Percentiles rank a stretch among this genome's conserved stretches.
Conservation (phyloP, 164 flowering plant genomes). For the Malania oleifera region DNA sequence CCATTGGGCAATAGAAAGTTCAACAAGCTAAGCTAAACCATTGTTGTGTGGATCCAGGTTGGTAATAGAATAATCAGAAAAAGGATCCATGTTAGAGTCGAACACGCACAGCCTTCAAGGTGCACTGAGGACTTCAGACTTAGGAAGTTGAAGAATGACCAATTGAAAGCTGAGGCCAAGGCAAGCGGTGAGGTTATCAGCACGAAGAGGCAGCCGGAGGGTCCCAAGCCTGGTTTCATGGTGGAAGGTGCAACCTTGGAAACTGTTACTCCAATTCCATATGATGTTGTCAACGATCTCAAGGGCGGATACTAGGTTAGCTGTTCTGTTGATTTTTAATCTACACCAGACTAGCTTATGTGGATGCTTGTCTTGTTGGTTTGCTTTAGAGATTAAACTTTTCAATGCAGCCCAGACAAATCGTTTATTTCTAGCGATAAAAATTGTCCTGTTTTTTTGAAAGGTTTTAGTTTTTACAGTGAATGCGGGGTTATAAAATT, state of each 20-base stretch:
- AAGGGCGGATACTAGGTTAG: slow-evolving; percentile 61
- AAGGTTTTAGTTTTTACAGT: too few species aligned
- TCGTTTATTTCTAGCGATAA: too few species aligned
- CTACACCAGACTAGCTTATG: too few species aligned
- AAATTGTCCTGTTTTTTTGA: too few species aligned
- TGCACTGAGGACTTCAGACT: slow-evolving; percentile 59
- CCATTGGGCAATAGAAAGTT: background rate
- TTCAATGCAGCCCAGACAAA: too few species aligned
- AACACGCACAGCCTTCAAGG: slow-evolving; percentile 71
- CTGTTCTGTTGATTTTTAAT: background rate
- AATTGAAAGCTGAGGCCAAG: slow-evolving; percentile 70
- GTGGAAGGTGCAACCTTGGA: slow-evolving; percentile 73
- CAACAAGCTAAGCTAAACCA: background rate
- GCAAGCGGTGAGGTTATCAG: slow-evolving; percentile 61
- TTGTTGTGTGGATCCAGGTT: slow-evolving; percentile 30
- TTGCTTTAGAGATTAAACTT: too few species aligned
- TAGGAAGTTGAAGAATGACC: slow-evolving; percentile 53
- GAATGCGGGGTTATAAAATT: too few species aligned
- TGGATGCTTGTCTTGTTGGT: too few species aligned
- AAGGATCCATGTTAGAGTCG: slow-evolving; percentile 79
- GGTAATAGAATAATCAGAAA: slow-evolving; percentile 63
- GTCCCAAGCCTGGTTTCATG: slow-evolving; percentile 90
- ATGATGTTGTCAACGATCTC: slow-evolving; percentile 79
- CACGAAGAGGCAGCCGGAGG: slow-evolving; percentile 78
- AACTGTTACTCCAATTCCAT: slow-evolving; percentile 82